A percentile compares a stretch with the other conserved stretches of the same genome.
These are phyloP conservation scores for Yamadazyma laniorum DNA, from an alignment of 805 yeast species.

Conservation along the genomic window DNA sequence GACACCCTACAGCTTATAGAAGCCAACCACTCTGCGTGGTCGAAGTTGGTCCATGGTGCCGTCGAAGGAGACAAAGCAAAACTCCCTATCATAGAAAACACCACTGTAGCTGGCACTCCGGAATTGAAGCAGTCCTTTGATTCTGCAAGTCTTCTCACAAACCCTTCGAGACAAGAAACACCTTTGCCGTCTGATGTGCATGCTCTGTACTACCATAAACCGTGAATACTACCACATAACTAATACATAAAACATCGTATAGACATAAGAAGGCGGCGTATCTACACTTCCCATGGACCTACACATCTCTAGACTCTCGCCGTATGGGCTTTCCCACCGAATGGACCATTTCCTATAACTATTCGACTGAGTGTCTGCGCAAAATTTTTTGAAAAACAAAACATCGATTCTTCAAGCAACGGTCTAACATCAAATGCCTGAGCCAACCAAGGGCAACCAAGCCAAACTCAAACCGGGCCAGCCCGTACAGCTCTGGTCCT, in stretches of 20 bases:
- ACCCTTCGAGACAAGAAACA: neutral
- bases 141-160: neutral
- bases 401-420: constrained; percentile 3
- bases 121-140: constrained; percentile 21
- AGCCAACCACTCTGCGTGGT: constrained; percentile 87
- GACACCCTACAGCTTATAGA: constrained; percentile 82
- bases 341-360: too few species aligned
- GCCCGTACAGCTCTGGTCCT: constrained; percentile 40
- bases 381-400: constrained; percentile 5
- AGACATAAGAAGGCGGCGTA: too few species aligned
- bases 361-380: too few species aligned
- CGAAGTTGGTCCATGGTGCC: constrained; percentile 65
- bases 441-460: neutral
- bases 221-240: neutral
- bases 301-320: too few species aligned
- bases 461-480: constrained; percentile 24
- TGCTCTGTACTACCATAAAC: constrained; percentile 3
- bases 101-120: constrained; percentile 32
- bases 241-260: neutral
- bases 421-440: constrained; percentile 8
- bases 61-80: constrained; percentile 24
- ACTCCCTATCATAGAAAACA: constrained; percentile 37
- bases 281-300: too few species aligned
- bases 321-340: too few species aligned
- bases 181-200: constrained; percentile 10